phyloP scores from a whole-genome alignment of 192 early-diverging fungal genomes.

The Helicostylum pulchrum region DNA sequence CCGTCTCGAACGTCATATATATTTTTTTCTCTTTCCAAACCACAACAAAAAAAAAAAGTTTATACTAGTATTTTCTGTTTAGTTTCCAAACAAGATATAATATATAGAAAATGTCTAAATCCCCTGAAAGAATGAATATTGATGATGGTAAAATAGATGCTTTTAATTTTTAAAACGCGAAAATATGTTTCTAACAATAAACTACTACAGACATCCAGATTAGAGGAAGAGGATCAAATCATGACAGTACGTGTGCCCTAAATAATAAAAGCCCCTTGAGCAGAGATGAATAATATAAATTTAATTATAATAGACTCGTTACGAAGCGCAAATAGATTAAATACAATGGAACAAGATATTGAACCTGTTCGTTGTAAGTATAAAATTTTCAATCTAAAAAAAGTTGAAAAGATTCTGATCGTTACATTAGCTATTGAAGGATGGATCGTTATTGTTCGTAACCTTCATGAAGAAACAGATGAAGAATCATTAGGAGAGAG shows the following conservation, averaged over 20 bases:
- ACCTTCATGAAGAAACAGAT: constrained; percentile 91
- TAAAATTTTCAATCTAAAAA: not conserved
- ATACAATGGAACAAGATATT: not conserved
- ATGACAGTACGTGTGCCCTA: constrained; percentile 1
- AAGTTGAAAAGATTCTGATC: not conserved
- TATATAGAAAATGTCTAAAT: constrained; percentile 1
- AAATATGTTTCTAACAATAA: not conserved
- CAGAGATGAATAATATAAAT: not conserved
- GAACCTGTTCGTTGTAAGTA: constrained; percentile 28
- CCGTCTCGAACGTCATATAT: too few species aligned
- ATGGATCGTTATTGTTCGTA: constrained; percentile 92
- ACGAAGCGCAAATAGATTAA: not conserved
- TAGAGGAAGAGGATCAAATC: constrained; percentile 6
- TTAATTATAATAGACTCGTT: not conserved
- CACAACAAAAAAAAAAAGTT: too few species aligned
- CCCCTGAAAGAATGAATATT: constrained; percentile 24
- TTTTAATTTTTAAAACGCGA: not conserved
- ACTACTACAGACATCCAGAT: constrained; percentile 10
- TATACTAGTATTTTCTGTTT: too few species aligned
- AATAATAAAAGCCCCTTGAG: not conserved
- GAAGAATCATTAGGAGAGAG: constrained; percentile 87
- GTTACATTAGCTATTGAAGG: constrained; percentile 71
- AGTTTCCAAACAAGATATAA: too few species aligned
- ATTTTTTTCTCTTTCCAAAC: too few species aligned
- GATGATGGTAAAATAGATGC: constrained; percentile 17